Percentiles rank a stretch among this genome's conserved stretches.
Evolutionary conservation across 163 green algal genomes (phyloP).

Genomic region (Volvox carteri): DNA sequence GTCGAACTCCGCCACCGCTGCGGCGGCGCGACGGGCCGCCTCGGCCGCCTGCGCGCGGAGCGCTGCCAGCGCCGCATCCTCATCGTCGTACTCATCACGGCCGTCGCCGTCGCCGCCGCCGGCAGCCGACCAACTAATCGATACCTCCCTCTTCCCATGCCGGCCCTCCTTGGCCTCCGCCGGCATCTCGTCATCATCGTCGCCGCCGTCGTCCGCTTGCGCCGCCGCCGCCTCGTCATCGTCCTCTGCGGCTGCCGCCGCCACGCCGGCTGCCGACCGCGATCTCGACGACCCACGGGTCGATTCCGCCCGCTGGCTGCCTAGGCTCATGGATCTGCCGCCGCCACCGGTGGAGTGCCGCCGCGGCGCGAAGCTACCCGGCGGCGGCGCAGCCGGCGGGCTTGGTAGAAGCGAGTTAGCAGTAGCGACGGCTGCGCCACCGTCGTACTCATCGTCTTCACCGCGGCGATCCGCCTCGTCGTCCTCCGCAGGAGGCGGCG

Average conservation of each 20-base stretch:
- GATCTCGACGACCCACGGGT: not conserved
- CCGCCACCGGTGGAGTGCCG: not conserved
- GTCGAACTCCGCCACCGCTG: slow-evolving; percentile 7
- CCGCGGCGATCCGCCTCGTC: not conserved
- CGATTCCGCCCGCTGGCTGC: not conserved
- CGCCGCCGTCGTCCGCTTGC: not conserved
- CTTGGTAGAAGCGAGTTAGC: not conserved
- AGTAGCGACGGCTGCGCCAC: not conserved
- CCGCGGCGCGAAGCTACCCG: not conserved
- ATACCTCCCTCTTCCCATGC: not conserved
- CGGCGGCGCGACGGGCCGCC: not conserved
- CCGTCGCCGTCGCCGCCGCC: not conserved
- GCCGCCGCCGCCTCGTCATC: not conserved
- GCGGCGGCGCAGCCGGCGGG: not conserved
- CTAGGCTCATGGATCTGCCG: not conserved
- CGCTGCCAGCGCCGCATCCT: not conserved
- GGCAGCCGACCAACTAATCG: not conserved
- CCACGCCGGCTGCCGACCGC: not conserved
- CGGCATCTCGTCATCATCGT: not conserved
- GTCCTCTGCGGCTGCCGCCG: not conserved
- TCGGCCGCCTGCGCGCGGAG: not conserved
- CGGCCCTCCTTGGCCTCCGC: not conserved
- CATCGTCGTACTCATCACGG: not conserved
- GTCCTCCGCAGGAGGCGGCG: not conserved
- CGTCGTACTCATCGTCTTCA: not conserved